Base-by-base conservation (phyloP, 2,329 filamentous ascomycete genomes). In the Magnaporthiopsis rhizophila region DNA sequence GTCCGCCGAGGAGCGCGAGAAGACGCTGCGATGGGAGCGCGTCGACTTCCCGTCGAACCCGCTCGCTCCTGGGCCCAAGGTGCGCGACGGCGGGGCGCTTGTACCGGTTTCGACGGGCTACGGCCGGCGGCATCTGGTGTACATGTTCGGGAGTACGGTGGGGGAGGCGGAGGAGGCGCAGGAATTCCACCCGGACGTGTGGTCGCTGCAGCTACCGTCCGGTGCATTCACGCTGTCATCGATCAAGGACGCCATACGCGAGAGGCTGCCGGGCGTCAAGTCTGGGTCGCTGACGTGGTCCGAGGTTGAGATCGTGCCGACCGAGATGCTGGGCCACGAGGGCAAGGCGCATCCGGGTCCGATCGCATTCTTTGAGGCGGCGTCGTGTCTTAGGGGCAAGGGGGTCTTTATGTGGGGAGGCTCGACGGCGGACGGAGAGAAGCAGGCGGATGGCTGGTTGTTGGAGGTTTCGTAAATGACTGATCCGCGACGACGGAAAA, bases 381-480 rank as follows among this genome's bases (percentile, higher is more conserved):
- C 65, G 67, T 72, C 77, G 0, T 79, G 81, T 62, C 72, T 79
- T 4, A 78, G 79, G 66, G 80, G 78, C 3, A 78, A 77, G 62
- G 80, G 74, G 18, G 75, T 82, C 8, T 73, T 85, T 3, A 68
- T 83, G 15, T 85, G 82, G 82, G 83, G 83, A n/a, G 83, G 83
- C 0, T 66, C 78, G 3, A 78, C 79, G 67, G 74, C 72, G 0
- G 71, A 76, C 53, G 79, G 79, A 2, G 75, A 74, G 59, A 70
- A 66, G 21, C 74, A 77, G 61, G 73, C 72, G 1, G 76, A 78
- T 65, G 77, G 77, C 2, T 79, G 77, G 77, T 65, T 78, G 18
- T 67, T 79, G 58, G 69, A 67, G 62, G 53, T 74, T 57, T 38
- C 34, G 5, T 63, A 62, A 30, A 26, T 15, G 24, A 53, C 18